These are phyloP conservation scores for Plasmopara viticola DNA, from an alignment of 352 stramenopile species.

Conservation along the genomic window DNA sequence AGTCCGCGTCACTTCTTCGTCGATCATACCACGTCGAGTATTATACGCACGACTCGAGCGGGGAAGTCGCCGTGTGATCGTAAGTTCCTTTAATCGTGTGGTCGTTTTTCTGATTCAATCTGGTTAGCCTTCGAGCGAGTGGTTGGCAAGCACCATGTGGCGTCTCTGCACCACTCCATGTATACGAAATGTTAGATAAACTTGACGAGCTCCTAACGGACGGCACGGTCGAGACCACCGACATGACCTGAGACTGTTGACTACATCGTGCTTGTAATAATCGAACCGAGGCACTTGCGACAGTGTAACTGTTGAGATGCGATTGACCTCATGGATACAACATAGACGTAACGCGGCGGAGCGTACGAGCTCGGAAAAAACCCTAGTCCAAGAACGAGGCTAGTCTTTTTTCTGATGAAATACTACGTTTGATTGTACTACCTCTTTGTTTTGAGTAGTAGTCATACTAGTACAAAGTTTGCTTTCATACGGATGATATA, in stretches of 20 bases:
- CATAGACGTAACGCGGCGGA: no score
- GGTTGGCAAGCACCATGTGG: constrained; percentile 12
- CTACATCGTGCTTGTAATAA: not conserved
- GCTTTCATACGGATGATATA: no score
- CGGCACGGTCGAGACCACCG: not conserved
- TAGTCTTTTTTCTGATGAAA: no score
- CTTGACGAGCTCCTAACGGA: constrained; percentile 8
- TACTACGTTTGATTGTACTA: no score
- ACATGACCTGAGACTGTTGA: no score
- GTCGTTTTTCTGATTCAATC: constrained; percentile 21
- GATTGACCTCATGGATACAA: no score
- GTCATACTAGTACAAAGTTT: no score
- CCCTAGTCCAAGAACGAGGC: no score
- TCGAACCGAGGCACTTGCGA: no score
- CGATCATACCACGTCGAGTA: constrained; percentile 26
- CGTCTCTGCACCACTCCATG: constrained; percentile 4
- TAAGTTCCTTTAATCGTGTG: constrained; percentile 11
- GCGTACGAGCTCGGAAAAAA: no score
- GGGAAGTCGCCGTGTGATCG: constrained; percentile 17
- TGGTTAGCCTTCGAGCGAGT: constrained; percentile 13
- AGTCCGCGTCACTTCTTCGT: constrained; percentile 40
- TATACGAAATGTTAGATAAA: constrained; percentile 14
- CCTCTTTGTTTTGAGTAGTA: no score
- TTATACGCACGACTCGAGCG: constrained; percentile 8
- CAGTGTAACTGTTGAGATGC: no score